phyloP scores from a whole-genome alignment of 768 basidiomycete genomes.

The Sutorius australiensis region DNA sequence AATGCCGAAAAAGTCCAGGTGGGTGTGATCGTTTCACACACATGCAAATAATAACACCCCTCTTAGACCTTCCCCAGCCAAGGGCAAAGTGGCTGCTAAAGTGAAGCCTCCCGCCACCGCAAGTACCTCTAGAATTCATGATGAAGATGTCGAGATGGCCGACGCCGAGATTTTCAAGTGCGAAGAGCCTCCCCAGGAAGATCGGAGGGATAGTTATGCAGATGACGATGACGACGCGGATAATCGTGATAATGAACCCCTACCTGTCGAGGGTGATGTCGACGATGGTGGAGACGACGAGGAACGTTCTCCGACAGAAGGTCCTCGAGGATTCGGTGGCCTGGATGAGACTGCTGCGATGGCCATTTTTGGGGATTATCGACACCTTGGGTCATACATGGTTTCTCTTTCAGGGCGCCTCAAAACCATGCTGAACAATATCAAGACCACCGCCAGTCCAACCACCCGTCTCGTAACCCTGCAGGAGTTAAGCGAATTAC shows the following conservation, averaged over 20 bases:
- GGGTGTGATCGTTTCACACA: conserved; percentile 11
- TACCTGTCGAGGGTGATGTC: conserved; percentile 45
- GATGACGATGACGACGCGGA: conserved; percentile 42
- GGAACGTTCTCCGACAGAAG: conserved; percentile 35
- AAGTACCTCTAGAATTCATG: conserved; percentile 60
- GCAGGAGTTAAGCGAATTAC: conserved; percentile 90
- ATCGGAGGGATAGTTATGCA: conserved; percentile 41
- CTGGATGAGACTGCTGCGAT: conserved; percentile 70
- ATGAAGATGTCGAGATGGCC: conserved; percentile 76
- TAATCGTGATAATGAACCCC: conserved; percentile 47
- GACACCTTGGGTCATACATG: conserved; percentile 90
- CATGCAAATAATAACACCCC: conserved; percentile 11
- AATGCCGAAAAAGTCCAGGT: conserved; percentile 80
- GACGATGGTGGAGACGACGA: conserved; percentile 41
- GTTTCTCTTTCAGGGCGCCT: conserved; percentile 81
- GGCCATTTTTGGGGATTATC: conserved; percentile 84
- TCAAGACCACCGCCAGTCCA: conserved; percentile 79
- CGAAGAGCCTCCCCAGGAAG: conserved; percentile 42
- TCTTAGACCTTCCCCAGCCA: conserved; percentile 45
- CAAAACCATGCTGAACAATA: conserved; percentile 86
- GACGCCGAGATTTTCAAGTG: conserved; percentile 55
- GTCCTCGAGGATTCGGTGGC: conserved; percentile 41
- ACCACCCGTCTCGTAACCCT: conserved; percentile 84
- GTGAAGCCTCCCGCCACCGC: conserved; percentile 54
- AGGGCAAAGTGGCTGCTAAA: conserved; percentile 59